Evolutionary conservation across 2,329 filamentous ascomycete genomes (phyloP).

Genomic region (Curvularia verruculosa): DNA sequence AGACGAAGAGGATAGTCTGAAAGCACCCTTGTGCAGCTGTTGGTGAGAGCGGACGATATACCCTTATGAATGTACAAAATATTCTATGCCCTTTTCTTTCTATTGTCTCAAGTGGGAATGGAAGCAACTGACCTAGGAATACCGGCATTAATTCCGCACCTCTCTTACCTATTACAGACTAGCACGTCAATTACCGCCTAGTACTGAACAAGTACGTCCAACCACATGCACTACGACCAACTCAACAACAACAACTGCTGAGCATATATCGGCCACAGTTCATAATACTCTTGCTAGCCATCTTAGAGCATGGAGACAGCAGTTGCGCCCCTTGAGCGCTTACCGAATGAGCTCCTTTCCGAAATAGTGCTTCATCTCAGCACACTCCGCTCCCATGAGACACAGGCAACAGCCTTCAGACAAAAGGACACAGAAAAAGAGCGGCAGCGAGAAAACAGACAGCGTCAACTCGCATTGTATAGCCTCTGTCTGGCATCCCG

Average conservation of each 20-base stretch:
- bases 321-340: slow-evolving; percentile 3
- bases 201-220: not conserved
- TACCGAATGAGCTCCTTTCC: slow-evolving; percentile 36
- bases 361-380: slow-evolving; percentile 22
- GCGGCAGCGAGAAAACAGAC: slow-evolving; percentile 34
- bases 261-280: not conserved
- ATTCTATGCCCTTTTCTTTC: not conserved
- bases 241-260: not conserved
- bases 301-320: not conserved
- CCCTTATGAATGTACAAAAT: slow-evolving; percentile 12
- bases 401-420: slow-evolving; percentile 29
- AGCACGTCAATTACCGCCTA: not conserved
- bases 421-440: slow-evolving; percentile 20
- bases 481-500: slow-evolving; percentile 28
- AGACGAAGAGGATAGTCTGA: slow-evolving; percentile 57
- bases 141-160: not conserved
- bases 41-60: slow-evolving; percentile 10
- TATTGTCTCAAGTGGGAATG: not conserved
- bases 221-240: not conserved
- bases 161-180: slow-evolving; percentile 1
- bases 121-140: not conserved
- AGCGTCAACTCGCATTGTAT: slow-evolving; percentile 23
- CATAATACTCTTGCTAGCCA: too few species aligned
- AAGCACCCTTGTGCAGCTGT: not conserved
- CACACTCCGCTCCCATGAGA: slow-evolving; percentile 28